Percentiles rank a stretch among this genome's conserved stretches.
phyloP scores from a whole-genome alignment of 768 basidiomycete species.

The Russula lepida region DNA sequence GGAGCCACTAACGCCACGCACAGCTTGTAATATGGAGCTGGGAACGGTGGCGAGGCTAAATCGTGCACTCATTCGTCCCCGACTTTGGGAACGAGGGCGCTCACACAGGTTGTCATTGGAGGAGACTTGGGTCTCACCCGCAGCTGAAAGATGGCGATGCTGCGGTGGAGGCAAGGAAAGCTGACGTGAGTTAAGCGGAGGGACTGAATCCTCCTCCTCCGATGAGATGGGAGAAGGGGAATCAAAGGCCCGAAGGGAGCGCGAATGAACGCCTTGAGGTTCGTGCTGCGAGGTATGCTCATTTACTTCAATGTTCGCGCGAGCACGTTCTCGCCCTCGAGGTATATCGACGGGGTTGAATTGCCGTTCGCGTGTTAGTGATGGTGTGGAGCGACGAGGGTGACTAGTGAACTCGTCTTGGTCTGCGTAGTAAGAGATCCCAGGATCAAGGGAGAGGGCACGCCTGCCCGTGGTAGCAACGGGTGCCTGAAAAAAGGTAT shows the following conservation, averaged over 20 bases:
- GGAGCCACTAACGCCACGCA: constrained; percentile 8
- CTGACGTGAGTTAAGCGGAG: not conserved
- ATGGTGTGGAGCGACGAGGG: constrained; percentile 24
- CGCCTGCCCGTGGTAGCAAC: constrained; percentile 35
- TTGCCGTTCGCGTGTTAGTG: not conserved
- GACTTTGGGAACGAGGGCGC: constrained; percentile 12
- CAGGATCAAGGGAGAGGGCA: constrained; percentile 43
- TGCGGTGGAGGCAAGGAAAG: not conserved
- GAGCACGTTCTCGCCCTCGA: constrained; percentile 19
- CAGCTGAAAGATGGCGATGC: not conserved
- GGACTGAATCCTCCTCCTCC: not conserved
- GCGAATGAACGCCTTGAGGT: constrained; percentile 21
- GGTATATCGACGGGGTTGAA: not conserved
- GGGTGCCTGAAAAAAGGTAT: constrained; percentile 61
- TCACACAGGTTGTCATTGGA: not conserved
- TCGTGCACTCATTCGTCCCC: constrained; percentile 9
- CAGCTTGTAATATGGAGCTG: constrained; percentile 11
- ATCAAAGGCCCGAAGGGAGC: constrained; percentile 27
- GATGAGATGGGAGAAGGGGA: constrained; percentile 8
- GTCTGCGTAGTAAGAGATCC: constrained; percentile 38
- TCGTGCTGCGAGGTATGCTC: constrained; percentile 24
- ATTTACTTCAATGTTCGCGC: constrained; percentile 25
- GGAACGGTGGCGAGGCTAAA: constrained; percentile 17
- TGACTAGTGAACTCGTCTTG: constrained; percentile 31
- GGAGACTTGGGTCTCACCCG: not conserved